Base-by-base conservation (phyloP, 2,329 filamentous ascomycete genomes). In the Hypoxylon sp. region DNA sequence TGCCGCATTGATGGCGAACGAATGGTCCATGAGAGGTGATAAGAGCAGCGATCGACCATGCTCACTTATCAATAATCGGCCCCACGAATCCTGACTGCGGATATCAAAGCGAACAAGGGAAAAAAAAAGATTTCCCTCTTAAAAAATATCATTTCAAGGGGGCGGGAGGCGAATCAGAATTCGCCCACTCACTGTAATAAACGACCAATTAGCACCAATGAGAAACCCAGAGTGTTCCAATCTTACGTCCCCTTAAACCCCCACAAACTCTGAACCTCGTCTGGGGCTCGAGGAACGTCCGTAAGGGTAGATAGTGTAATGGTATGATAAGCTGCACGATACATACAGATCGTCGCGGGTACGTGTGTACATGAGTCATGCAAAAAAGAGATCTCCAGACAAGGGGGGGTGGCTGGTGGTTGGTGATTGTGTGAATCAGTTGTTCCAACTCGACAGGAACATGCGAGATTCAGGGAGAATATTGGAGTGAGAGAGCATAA, bases 311-410 rank as follows among this genome's bases (percentile, higher is more conserved):
- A 70, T 70, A 68, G 19, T 63, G 64, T 70, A 70, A 70, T 70
- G 65, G 61, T 60, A 68, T 68, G 65, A 68, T 70, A 70, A 70
- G 68, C 64, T 63, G 65, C 61, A 68, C 57, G 49, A 59, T 63
- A 63, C 68, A 60, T 68, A 64, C 32, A 63, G 61, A 70, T 68
- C 68, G 65, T 61, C 65, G 61, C 64, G 38, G 61, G 58, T 67
- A 67, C 60, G 38, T 60, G 1, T 48, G 51, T 63, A 61, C 59
- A 59, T 57, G 67, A 67, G 52, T 70, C 60, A 58, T 50, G 59
- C 51, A 59, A 41, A 25, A 36, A 36, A 66, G 61, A 67, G 59
- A 66, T 60, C 51, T 69, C 63, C 60, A 38, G 57, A 59, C 56
- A 61, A 45, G 60, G 64, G 66, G 46, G 19, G 25, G 19, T 49